Evolutionary conservation across 2,329 filamentous ascomycete genomes (phyloP).

Genomic region (Colletotrichum godetiae): DNA sequence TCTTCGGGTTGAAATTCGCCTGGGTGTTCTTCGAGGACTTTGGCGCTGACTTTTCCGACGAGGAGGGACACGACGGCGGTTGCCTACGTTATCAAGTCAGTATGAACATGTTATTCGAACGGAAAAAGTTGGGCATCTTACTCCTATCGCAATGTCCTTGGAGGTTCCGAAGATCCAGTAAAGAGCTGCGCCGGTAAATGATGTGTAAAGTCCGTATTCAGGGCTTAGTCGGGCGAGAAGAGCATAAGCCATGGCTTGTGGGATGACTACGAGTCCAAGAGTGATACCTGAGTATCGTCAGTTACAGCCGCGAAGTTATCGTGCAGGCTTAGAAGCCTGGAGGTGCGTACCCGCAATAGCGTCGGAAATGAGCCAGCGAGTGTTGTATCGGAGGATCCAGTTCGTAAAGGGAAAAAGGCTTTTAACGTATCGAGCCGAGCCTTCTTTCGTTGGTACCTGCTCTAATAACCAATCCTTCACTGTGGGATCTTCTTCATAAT

Average conservation of each 20-base stretch:
- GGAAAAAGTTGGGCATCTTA: too few relatives aligned
- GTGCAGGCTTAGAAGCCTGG: not conserved
- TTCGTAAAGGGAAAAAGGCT: constrained; percentile 72
- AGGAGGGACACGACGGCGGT: constrained; percentile 64
- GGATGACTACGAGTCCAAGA: constrained; percentile 77
- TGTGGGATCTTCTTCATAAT: constrained; percentile 75
- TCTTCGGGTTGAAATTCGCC: constrained; percentile 42
- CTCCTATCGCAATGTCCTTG: constrained; percentile 85
- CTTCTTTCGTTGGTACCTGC: constrained; percentile 59
- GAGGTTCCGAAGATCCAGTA: constrained; percentile 90
- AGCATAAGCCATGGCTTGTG: constrained; percentile 85
- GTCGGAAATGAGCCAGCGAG: constrained; percentile 79
- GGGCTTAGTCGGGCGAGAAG: constrained; percentile 74
- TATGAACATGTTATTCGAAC: too few relatives aligned
- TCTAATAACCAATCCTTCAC: constrained; percentile 70
- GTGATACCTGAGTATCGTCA: constrained; percentile 47
- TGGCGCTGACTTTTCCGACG: constrained; percentile 57
- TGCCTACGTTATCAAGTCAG: constrained; percentile 54
- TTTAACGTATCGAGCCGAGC: constrained; percentile 61
- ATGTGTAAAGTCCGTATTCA: constrained; percentile 83
- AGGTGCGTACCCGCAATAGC: constrained; percentile 71
- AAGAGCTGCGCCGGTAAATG: constrained; percentile 81
- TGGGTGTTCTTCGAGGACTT: constrained; percentile 48
- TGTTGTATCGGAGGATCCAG: constrained; percentile 79
- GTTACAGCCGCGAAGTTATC: not conserved